Evolutionary conservation across 495 filamentous ascomycete species (phyloP).

Genomic region (Cercophora samala): DNA sequence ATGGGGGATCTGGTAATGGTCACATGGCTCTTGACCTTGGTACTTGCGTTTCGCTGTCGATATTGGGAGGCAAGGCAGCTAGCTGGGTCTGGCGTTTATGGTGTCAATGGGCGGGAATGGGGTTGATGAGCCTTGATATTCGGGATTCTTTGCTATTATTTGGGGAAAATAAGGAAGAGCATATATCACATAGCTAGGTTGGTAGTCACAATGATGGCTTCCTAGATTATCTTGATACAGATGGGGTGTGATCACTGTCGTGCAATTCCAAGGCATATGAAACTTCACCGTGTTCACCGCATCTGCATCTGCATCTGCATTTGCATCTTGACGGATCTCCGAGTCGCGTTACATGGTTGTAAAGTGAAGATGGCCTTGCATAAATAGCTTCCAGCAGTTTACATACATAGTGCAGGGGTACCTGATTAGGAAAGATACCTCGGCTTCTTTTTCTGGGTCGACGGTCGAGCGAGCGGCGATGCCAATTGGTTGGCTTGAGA

Average conservation of each 20-base stretch:
- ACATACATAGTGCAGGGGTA: background rate
- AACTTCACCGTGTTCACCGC: background rate
- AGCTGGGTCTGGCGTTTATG: conserved; percentile 13
- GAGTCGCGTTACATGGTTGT: background rate
- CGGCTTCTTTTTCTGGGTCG: background rate
- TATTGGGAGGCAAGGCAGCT: background rate
- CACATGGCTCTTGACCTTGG: background rate
- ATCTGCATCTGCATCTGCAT: background rate
- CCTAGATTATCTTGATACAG: no score
- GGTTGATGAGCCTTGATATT: background rate
- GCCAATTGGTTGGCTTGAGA: conserved; percentile 6
- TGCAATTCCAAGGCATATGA: no score
- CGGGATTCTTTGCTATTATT: background rate
- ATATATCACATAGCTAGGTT: background rate
- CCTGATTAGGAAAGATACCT: conserved; percentile 4
- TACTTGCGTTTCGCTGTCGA: background rate
- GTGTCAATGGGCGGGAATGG: conserved; percentile 2
- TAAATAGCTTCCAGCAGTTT: background rate
- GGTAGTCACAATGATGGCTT: background rate
- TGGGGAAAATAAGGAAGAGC: background rate
- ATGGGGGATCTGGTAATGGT: background rate
- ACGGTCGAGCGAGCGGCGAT: no score
- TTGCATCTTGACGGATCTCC: background rate
- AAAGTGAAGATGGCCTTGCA: no score
- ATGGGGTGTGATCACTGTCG: no score